Conservation (phyloP, 305 asterid species). For the Rubia balearica region DNA sequence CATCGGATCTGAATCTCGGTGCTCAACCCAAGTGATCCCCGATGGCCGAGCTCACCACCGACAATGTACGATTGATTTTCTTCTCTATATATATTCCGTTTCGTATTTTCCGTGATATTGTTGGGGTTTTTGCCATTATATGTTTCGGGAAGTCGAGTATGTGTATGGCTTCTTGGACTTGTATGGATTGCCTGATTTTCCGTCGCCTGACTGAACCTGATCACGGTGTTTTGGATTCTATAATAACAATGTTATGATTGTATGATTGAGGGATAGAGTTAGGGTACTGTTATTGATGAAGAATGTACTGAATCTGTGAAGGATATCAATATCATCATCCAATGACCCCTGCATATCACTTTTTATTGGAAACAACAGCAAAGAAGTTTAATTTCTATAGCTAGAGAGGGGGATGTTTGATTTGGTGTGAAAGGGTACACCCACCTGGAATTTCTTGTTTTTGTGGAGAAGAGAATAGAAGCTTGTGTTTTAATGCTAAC, state of each 20-base stretch:
- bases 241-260: too few relatives aligned
- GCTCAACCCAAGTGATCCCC: constrained; percentile 8
- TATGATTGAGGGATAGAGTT: background rate
- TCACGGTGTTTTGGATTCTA: too few relatives aligned
- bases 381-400: too few relatives aligned
- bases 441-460: too few relatives aligned
- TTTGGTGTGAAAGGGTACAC: too few relatives aligned
- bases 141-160: background rate
- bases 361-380: too few relatives aligned
- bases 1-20: background rate
- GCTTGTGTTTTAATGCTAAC: too few relatives aligned
- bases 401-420: too few relatives aligned
- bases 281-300: background rate
- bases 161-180: background rate
- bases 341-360: background rate
- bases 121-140: background rate
- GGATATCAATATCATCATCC: background rate
- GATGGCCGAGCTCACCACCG: constrained; percentile 56
- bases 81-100: background rate
- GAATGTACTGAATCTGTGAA: too few relatives aligned
- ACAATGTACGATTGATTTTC: constrained; percentile 36
- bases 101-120: background rate
- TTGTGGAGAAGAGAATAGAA: too few relatives aligned
- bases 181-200: too few relatives aligned
- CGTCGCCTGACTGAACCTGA: too few relatives aligned